Evolutionary conservation across 345 rosid genomes (phyloP), one percentile per base, ranked within the genome.

Genomic region (Salix purpurea): DNA sequence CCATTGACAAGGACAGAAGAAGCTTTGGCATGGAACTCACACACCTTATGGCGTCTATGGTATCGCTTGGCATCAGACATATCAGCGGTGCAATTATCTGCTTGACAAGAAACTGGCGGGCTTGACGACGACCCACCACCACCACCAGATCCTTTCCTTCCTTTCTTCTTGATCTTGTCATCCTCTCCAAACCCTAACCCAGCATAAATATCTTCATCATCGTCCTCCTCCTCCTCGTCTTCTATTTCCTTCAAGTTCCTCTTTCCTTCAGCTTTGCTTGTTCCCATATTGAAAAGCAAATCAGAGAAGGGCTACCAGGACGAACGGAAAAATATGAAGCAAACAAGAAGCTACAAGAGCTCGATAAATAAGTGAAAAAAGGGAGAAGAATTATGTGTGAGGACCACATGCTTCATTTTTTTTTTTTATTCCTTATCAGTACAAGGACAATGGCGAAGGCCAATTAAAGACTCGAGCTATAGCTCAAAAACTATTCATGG

Each of bases 21-120:
- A 73, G 93, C 90, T 83, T 90, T 96, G 81, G 99, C 92, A 50
- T 96, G 99, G 80, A 64, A 48, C 80, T 96, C 94, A 37, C 99
- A 96, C 30, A 96, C 98, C 82, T 87, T 96, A 81, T 96, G 99
- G 40, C 99, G 89, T 77, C 80, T 84, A 67, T 96, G 96, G 82
- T 96, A 96, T 54, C 80, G 72, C 89, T 87, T 90, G 44, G 97
- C 98, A 40, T 65, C 83, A 39, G 82, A 75, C 97, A 95, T 86
- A 73, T 93, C 90, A 9, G 73, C 74, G 1, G 79, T 73, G 81
- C 99, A 95, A 74, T 80, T 80, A 32, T 93, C 90, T 6, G 88
- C 97, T 73, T 93, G 99, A 78, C 99, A 95, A 76, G 19, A 60
- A 23, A 74, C 76, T 65, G 69, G 46, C 21, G 70, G 64, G 11